These are phyloP conservation scores for Auriscalpium vulgare DNA, from an alignment of 768 basidiomycete genomes.

Conservation along the genomic window DNA sequence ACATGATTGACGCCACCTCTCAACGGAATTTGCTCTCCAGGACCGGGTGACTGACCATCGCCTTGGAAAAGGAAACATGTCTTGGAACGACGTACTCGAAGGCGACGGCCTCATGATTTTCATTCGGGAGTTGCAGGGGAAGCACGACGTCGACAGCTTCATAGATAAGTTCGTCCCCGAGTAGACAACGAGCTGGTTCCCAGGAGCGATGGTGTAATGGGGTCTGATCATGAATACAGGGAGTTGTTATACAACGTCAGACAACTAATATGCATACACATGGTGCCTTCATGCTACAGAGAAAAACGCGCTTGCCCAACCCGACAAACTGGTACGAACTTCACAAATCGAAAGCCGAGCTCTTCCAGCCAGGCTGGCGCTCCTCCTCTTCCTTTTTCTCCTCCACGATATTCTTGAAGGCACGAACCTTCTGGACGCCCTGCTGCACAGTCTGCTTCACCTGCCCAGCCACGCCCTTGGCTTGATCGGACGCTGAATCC, in stretches of 20 bases:
- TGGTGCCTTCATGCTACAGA: too few species aligned
- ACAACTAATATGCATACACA: too few species aligned
- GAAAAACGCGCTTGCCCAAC: too few species aligned
- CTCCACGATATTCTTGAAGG: conserved; percentile 25
- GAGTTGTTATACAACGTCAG: too few species aligned
- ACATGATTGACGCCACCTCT: not conserved
- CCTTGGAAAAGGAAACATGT: conserved; percentile 13
- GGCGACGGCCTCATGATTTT: conserved; percentile 6
- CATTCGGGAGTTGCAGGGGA: conserved; percentile 8
- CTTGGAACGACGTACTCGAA: conserved; percentile 14
- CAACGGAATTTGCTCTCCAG: not conserved
- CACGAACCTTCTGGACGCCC: conserved; percentile 19
- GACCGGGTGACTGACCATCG: conserved; percentile 16
- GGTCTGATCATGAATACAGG: too few species aligned
- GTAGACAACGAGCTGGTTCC: too few species aligned
- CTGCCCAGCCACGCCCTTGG: conserved; percentile 21
- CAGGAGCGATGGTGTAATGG: too few species aligned
- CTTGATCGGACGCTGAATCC: conserved; percentile 13
- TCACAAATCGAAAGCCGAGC: conserved; percentile 28
- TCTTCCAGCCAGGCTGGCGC: conserved; percentile 27
- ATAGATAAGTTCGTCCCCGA: not conserved
- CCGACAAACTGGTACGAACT: too few species aligned
- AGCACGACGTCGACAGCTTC: not conserved
- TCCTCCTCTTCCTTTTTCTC: conserved; percentile 27
- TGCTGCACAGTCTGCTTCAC: conserved; percentile 22